Evolutionary conservation across 768 basidiomycete genomes (phyloP).

Genomic region (Gymnopilus dilepis): DNA sequence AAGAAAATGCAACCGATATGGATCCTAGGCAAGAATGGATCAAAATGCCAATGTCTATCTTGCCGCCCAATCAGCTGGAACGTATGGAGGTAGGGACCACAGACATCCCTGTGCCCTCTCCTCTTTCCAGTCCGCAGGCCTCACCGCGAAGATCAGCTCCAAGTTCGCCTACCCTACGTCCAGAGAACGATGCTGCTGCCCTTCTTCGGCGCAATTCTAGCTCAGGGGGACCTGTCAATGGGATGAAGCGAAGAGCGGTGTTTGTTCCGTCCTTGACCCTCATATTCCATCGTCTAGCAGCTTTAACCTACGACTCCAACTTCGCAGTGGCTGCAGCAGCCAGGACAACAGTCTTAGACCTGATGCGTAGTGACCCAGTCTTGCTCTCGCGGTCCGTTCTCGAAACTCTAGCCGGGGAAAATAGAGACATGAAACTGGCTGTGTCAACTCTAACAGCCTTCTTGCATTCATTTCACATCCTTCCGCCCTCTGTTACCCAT

Average conservation of each 20-base stretch:
- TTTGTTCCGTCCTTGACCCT: conserved; percentile 66
- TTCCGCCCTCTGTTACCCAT: conserved; percentile 72
- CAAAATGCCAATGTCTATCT: conserved; percentile 67
- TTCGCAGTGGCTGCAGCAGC: conserved; percentile 61
- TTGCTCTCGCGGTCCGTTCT: conserved; percentile 68
- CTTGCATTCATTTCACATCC: conserved; percentile 55
- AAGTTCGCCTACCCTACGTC: conserved; percentile 15
- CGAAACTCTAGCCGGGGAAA: conserved; percentile 59
- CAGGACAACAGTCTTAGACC: conserved; percentile 59
- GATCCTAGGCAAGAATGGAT: conserved; percentile 65
- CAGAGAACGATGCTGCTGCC: conserved; percentile 35
- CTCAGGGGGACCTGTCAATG: conserved; percentile 47
- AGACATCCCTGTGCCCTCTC: conserved; percentile 32
- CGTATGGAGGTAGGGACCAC: conserved; percentile 43
- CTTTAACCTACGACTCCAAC: conserved; percentile 57
- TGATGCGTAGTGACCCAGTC: conserved; percentile 77
- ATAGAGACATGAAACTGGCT: conserved; percentile 51
- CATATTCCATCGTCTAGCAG: conserved; percentile 59
- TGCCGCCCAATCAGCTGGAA: conserved; percentile 63
- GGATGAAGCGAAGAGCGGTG: conserved; percentile 64
- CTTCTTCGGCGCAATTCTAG: conserved; percentile 64
- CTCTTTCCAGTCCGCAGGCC: conserved; percentile 36
- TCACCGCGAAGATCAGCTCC: conserved; percentile 36
- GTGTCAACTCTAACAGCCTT: conserved; percentile 59
- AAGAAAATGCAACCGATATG: conserved; percentile 53